These are phyloP conservation scores for Funneliformis mosseae DNA, from an alignment of 192 early-diverging fungal species.

Conservation along the genomic window DNA sequence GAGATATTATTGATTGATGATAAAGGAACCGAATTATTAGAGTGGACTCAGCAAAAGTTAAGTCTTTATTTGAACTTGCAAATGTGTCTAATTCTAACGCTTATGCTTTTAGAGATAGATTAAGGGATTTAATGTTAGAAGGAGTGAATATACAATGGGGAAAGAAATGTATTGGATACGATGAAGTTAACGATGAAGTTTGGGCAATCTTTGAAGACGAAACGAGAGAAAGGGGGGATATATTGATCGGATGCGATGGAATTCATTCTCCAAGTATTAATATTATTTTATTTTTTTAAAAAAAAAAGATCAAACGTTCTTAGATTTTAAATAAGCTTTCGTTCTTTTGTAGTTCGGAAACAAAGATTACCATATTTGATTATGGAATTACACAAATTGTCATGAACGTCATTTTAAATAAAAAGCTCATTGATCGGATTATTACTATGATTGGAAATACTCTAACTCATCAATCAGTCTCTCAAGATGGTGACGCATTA, in stretches of 20 bases:
- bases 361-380: slow-evolving; percentile 16
- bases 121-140: slow-evolving; percentile 15
- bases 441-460: background rate
- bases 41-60: background rate
- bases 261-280: slow-evolving; percentile 11
- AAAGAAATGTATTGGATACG: slow-evolving; percentile 19
- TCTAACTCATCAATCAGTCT: background rate
- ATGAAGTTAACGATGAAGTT: background rate
- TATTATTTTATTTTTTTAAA: background rate
- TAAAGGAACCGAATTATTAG: background rate
- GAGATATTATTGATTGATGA: background rate
- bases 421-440: background rate
- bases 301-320: background rate
- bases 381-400: background rate
- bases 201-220: slow-evolving; percentile 20
- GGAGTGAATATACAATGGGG: slow-evolving; percentile 1
- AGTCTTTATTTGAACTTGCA: background rate
- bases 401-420: background rate
- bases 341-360: slow-evolving; percentile 3
- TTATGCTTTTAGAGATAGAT: background rate
- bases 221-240: slow-evolving; percentile 7
- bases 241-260: slow-evolving; percentile 17
- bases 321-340: background rate
- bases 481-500: background rate
- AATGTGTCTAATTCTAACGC: background rate